A percentile compares a stretch with the other conserved stretches of the same genome.
phyloP scores from a whole-genome alignment of 139 green algal species.

The Tetradesmus lagerheimii region DNA sequence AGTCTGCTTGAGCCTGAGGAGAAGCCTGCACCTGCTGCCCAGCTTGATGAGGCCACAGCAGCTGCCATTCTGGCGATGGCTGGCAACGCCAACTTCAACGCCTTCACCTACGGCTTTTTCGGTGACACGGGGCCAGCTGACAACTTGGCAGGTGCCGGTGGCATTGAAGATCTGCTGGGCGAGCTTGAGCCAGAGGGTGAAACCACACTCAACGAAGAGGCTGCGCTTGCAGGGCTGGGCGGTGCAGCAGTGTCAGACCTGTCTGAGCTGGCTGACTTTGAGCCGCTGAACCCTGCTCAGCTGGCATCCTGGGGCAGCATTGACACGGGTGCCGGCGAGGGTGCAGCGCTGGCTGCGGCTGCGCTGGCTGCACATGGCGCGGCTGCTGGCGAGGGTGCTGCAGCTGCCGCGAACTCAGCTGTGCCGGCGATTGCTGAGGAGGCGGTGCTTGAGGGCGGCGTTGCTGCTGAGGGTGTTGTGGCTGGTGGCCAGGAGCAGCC shows the following conservation, averaged over 20 bases:
- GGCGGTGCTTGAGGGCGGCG: too few relatives aligned
- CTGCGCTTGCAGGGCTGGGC: background rate
- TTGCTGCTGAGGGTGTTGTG: background rate
- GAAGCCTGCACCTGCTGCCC: background rate
- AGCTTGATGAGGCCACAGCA: background rate
- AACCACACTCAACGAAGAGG: background rate
- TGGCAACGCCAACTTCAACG: slow-evolving; percentile 38
- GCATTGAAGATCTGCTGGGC: slow-evolving; percentile 26
- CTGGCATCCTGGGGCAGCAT: slow-evolving; percentile 50
- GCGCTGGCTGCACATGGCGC: background rate
- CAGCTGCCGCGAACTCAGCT: background rate
- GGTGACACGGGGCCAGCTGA: background rate
- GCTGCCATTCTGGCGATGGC: slow-evolving; percentile 36
- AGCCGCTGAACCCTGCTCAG: slow-evolving; percentile 36
- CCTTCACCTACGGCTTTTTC: slow-evolving; percentile 50
- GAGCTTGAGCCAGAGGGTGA: slow-evolving; percentile 33
- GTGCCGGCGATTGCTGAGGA: background rate
- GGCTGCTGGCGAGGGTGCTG: background rate
- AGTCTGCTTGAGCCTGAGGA: slow-evolving; percentile 34
- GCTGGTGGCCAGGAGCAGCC: too few relatives aligned
- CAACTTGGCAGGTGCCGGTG: background rate
- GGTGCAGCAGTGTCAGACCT: slow-evolving; percentile 26
- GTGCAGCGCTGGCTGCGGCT: background rate
- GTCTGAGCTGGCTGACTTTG: slow-evolving; percentile 47
- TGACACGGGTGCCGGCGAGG: background rate